A percentile compares a stretch with the other conserved stretches of the same genome.
These are phyloP conservation scores for Neurospora sp. DNA, from an alignment of 495 filamentous ascomycete genomes.

Conservation along the genomic window DNA sequence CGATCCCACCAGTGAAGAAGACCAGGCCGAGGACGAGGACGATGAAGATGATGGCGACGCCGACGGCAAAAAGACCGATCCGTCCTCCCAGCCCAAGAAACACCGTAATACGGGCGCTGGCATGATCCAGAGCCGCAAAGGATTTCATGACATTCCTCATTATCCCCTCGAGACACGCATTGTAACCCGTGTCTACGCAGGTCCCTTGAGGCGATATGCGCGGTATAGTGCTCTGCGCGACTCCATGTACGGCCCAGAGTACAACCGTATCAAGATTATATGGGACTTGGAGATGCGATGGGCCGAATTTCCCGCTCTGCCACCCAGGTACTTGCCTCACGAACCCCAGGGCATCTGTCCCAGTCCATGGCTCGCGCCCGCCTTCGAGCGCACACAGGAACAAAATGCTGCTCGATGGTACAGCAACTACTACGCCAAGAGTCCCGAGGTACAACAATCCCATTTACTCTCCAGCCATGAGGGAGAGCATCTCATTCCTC, in stretches of 20 bases:
- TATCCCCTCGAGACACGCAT: constrained; percentile 36
- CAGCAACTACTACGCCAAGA: constrained; percentile 9
- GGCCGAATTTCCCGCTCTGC: constrained; percentile 27
- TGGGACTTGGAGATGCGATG: constrained; percentile 30
- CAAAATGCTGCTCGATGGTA: constrained; percentile 23
- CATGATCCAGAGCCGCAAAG: constrained; percentile 17
- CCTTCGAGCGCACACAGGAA: constrained; percentile 20
- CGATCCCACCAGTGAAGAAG: constrained; percentile 1
- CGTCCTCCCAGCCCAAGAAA: constrained; percentile 8
- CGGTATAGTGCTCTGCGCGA: constrained; percentile 31
- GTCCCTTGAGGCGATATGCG: constrained; percentile 34
- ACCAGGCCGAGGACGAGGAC: constrained; percentile 7
- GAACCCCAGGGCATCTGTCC: constrained; percentile 19
- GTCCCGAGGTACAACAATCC: constrained; percentile 12
- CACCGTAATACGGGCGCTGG: constrained; percentile 12
- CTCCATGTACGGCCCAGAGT: constrained; percentile 34
- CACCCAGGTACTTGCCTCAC: constrained; percentile 20
- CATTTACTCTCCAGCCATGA: constrained; percentile 12
- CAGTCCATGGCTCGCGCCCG: constrained; percentile 29
- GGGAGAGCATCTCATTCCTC: constrained; percentile 19
- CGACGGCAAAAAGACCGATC: constrained; percentile 6
- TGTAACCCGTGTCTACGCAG: constrained; percentile 36
- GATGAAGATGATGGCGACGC: constrained; percentile 9
- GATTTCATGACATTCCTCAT: constrained; percentile 27
- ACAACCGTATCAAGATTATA: constrained; percentile 26